phyloP scores from a whole-genome alignment of 2,329 filamentous ascomycete species.

The Myrmaecium sp. region DNA sequence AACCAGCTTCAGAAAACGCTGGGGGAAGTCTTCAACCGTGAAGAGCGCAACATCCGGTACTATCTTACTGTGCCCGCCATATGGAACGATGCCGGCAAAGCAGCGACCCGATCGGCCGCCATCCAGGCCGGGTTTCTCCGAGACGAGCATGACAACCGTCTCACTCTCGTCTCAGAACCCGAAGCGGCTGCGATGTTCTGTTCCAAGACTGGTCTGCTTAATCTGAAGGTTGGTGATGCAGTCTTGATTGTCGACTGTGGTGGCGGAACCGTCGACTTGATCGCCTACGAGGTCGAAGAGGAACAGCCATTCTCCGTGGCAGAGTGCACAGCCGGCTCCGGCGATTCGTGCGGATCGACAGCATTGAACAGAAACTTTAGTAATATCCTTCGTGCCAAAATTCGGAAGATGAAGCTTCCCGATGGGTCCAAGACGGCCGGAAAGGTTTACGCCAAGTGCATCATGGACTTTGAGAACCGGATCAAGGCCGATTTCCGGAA shows the following conservation, averaged over 20 bases:
- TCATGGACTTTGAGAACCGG: slow-evolving; percentile 99
- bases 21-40: slow-evolving; percentile 92
- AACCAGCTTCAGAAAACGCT: slow-evolving; percentile 90
- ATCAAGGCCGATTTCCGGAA: slow-evolving; percentile 99
- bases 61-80: slow-evolving; percentile 98
- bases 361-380: slow-evolving; percentile 96
- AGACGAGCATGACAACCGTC: slow-evolving; percentile 91
- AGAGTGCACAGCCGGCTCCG: slow-evolving; percentile 91
- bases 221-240: slow-evolving; percentile 97
- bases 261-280: slow-evolving; percentile 96
- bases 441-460: slow-evolving; percentile 96
- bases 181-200: slow-evolving; percentile 97
- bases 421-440: slow-evolving; percentile 96
- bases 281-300: slow-evolving; percentile 96
- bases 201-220: slow-evolving; percentile 87
- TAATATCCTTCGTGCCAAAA: slow-evolving; percentile 94
- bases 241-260: slow-evolving; percentile 96
- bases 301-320: slow-evolving; percentile 94
- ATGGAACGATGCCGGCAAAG: slow-evolving; percentile 98
- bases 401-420: slow-evolving; percentile 96
- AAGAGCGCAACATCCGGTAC: slow-evolving; percentile 95
- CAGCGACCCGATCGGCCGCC: slow-evolving; percentile 83
- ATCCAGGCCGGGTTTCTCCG: slow-evolving; percentile 94
- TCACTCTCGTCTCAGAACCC: slow-evolving; percentile 89
- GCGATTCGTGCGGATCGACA: slow-evolving; percentile 96